Conservation (phyloP, 225 moss, liverwort and hornwort genomes). For the Pleurozium schreberi region DNA sequence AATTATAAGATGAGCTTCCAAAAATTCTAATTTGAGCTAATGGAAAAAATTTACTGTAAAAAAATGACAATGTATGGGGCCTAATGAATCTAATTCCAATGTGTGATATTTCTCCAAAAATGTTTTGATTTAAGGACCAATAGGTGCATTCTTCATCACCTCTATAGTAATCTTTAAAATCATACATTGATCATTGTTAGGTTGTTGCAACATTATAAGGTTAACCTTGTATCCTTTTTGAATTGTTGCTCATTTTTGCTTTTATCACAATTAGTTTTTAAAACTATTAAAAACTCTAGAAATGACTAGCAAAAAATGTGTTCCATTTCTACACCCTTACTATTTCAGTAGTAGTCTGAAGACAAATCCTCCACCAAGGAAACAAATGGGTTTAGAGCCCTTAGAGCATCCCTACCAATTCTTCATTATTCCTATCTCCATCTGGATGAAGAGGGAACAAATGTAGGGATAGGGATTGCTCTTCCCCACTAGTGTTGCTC, state of each 20-base stretch:
- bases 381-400: background rate
- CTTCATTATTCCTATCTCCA: background rate
- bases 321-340: too few species aligned
- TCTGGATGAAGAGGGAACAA: background rate
- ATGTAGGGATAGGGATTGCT: too few species aligned
- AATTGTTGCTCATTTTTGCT: background rate
- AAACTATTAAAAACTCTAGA: background rate
- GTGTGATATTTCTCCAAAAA: too few species aligned
- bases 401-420: background rate
- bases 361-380: background rate
- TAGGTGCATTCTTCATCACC: background rate
- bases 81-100: too few species aligned
- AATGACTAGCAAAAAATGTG: background rate
- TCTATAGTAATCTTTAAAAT: background rate
- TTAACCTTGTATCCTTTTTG: too few species aligned
- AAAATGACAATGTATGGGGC: too few species aligned
- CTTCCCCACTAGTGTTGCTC: too few species aligned
- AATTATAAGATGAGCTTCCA: too few species aligned
- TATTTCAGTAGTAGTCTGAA: background rate
- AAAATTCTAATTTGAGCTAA: too few species aligned
- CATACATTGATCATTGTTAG: background rate
- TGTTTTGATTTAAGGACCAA: too few species aligned
- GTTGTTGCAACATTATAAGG: rapidly evolving
- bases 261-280: too few species aligned
- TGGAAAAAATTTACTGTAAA: too few species aligned